phyloP scores from a whole-genome alignment of 1,284 basidiomycete species.

The Cystobasidiaceae sp. region DNA sequence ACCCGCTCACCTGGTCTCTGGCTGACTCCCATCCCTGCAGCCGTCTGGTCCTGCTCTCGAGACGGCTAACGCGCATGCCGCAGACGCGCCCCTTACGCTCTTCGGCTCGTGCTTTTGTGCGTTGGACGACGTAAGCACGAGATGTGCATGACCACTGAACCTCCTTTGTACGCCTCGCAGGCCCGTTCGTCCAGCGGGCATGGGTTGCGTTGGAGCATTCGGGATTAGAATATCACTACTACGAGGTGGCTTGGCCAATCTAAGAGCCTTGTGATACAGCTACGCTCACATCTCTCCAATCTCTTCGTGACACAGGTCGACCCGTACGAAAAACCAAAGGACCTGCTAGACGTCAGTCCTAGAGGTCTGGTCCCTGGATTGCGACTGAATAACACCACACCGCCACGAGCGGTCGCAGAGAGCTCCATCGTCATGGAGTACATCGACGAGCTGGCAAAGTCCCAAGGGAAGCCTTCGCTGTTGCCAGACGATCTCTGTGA shows the following conservation, averaged over 20 bases:
- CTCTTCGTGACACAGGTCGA: constrained; percentile 60
- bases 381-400: constrained; percentile 52
- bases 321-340: constrained; percentile 71
- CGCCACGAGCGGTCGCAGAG: constrained; percentile 53
- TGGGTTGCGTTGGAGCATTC: constrained; percentile 60
- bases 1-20: neutral
- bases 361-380: constrained; percentile 72
- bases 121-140: neutral
- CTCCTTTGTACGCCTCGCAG: constrained; percentile 54
- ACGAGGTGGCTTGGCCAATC: neutral
- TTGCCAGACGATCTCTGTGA: constrained; percentile 27
- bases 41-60: constrained; percentile 58
- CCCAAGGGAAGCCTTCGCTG: constrained; percentile 17
- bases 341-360: constrained; percentile 69
- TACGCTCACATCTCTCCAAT: neutral
- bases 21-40: constrained; percentile 33
- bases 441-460: constrained; percentile 59
- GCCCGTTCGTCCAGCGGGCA: constrained; percentile 64
- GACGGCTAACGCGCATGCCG: constrained; percentile 55
- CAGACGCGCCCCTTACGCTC: constrained; percentile 51
- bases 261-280: neutral
- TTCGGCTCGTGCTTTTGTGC: constrained; percentile 60
- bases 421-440: constrained; percentile 68
- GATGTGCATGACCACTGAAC: neutral
- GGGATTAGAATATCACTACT: constrained; percentile 36